A percentile compares a stretch with the other conserved stretches of the same genome.
These are phyloP conservation scores for Thelonectria olida DNA, from an alignment of 2,329 filamentous ascomycete genomes.

Conservation along the genomic window DNA sequence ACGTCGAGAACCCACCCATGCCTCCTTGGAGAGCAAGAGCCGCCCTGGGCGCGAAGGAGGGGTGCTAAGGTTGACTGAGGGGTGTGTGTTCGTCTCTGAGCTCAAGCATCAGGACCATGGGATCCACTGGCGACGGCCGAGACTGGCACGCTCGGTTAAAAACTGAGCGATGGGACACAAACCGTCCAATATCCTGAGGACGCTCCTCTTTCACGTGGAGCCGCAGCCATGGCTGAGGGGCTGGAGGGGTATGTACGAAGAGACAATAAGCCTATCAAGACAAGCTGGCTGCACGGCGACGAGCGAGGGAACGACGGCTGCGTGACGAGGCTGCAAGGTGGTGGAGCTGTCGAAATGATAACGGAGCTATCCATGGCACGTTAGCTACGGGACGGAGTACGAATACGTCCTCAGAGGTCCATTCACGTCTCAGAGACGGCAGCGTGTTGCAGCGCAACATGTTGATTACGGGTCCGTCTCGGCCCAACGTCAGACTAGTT, in stretches of 20 bases:
- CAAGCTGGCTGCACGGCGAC: neutral
- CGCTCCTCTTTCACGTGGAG: conserved; percentile 9
- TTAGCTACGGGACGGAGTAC: conserved; percentile 5
- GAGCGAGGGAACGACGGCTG: conserved; percentile 16
- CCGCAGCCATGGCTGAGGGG: neutral
- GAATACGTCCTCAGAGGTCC: conserved; percentile 1
- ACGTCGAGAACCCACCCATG: conserved; percentile 8
- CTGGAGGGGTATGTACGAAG: conserved; percentile 1
- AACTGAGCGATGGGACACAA: conserved; percentile 24
- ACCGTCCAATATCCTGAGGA: conserved; percentile 27
- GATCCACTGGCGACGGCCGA: neutral
- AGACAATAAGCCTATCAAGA: neutral
- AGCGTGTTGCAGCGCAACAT: neutral
- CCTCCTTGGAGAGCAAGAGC: conserved; percentile 9
- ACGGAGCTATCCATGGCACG: conserved; percentile 16
- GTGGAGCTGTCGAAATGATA: conserved; percentile 21
- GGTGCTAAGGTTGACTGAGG: neutral
- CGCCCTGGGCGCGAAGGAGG: conserved; percentile 15
- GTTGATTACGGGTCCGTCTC: neutral
- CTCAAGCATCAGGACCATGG: neutral
- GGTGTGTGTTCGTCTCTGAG: neutral
- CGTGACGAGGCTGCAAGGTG: conserved; percentile 18
- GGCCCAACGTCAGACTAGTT: conserved; percentile 13
- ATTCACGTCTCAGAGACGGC: conserved; percentile 13
- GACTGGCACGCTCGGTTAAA: conserved; percentile 27